phyloP scores from a whole-genome alignment of 805 yeast species.

The Millerozyma miso region DNA sequence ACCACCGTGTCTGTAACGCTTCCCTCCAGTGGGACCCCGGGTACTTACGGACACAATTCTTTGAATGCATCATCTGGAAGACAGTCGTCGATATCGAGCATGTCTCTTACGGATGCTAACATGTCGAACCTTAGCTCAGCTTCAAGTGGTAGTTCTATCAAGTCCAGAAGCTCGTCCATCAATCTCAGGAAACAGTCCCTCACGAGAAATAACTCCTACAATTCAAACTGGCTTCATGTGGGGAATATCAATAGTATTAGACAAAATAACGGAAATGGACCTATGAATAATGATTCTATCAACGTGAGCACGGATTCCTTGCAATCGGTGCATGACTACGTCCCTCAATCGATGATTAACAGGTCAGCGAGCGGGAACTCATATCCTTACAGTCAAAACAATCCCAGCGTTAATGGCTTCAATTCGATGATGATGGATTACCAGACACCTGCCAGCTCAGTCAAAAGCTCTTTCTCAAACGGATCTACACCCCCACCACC shows the following conservation, averaged over 20 bases:
- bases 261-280: conserved; percentile 10
- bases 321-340: conserved; percentile 42
- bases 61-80: conserved; percentile 16
- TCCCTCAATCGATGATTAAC: conserved; percentile 36
- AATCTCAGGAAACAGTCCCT: conserved; percentile 41
- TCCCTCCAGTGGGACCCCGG: conserved; percentile 4
- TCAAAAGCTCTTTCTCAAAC: conserved; percentile 25
- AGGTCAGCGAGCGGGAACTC: conserved; percentile 20
- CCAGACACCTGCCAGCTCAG: conserved; percentile 36
- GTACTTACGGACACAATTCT: conserved; percentile 1
- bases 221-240: conserved; percentile 40
- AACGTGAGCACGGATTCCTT: conserved; percentile 36
- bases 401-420: conserved; percentile 15
- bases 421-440: conserved; percentile 39
- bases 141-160: conserved; percentile 12
- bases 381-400: background rate
- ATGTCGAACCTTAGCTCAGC: conserved; percentile 25
- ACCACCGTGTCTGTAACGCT: conserved; percentile 18
- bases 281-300: conserved; percentile 14
- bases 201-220: conserved; percentile 38
- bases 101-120: conserved; percentile 38
- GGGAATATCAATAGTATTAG: conserved; percentile 37
- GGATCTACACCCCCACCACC: conserved; percentile 2
- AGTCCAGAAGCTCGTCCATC: conserved; percentile 34
- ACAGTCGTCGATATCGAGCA: conserved; percentile 37